A percentile compares a stretch with the other conserved stretches of the same genome.
These are phyloP conservation scores for California macrophylla DNA, from an alignment of 441 rosid species.

Conservation along the genomic window DNA sequence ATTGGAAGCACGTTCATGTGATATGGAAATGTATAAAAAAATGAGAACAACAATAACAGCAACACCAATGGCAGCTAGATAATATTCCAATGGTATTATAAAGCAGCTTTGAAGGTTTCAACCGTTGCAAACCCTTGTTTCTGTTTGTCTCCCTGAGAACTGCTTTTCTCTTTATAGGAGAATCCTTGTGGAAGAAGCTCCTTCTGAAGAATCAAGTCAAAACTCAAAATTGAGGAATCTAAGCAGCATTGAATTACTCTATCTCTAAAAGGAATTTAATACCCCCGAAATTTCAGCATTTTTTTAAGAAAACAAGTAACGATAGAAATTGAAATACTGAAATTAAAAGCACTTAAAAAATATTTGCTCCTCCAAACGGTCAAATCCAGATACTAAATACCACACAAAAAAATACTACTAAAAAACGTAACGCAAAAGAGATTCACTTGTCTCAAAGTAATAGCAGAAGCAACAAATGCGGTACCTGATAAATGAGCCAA, in stretches of 20 bases:
- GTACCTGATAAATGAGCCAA: neutral
- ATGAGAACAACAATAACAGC: neutral
- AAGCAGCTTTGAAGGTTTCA: conserved; percentile 36
- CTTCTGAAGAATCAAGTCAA: conserved; percentile 6
- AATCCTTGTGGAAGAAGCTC: conserved; percentile 33
- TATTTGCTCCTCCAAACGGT: neutral
- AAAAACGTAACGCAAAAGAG: neutral
- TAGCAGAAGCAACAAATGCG: neutral
- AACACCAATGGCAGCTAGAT: neutral
- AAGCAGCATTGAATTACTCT: neutral
- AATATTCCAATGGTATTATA: conserved; percentile 5
- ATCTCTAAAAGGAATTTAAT: neutral
- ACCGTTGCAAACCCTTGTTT: conserved; percentile 26
- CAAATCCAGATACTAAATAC: neutral
- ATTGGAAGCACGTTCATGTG: neutral
- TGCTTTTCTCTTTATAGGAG: conserved; percentile 20
- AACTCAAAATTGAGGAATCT: neutral
- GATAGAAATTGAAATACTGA: neutral
- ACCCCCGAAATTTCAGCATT: neutral
- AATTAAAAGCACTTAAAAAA: neutral
- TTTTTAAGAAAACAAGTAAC: neutral
- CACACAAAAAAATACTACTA: neutral
- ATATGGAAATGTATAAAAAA: conserved; percentile 2
- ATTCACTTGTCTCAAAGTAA: neutral
- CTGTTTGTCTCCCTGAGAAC: neutral